Percentiles rank a stretch among this genome's conserved stretches.
phyloP scores from a whole-genome alignment of 2,329 filamentous ascomycete species.

The Pestalotiopsis sp. region DNA sequence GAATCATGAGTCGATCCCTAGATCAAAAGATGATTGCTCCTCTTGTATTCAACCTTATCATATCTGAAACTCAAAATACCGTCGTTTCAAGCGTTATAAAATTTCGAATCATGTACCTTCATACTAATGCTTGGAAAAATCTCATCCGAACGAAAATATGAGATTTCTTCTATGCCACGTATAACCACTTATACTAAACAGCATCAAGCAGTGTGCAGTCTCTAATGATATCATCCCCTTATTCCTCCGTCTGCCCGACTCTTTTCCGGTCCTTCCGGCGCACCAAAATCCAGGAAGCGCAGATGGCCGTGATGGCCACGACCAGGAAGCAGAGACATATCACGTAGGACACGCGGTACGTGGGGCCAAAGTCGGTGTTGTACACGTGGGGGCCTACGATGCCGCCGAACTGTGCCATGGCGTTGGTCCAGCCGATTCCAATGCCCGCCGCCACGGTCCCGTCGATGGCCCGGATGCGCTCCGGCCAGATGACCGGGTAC shows the following conservation, averaged over 20 bases:
- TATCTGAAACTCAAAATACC: neutral
- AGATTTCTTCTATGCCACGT: too few species aligned
- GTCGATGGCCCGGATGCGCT: conserved; percentile 42
- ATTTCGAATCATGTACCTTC: too few species aligned
- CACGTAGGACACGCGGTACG: conserved; percentile 37
- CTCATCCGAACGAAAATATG: too few species aligned
- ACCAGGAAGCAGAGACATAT: conserved; percentile 32
- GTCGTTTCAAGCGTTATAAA: too few species aligned
- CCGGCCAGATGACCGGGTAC: conserved; percentile 46
- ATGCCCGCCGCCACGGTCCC: conserved; percentile 42
- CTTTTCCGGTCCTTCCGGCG: conserved; percentile 18
- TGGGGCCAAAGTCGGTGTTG: conserved; percentile 40
- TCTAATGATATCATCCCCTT: neutral
- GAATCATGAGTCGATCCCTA: neutral
- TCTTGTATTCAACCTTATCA: neutral
- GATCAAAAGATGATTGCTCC: neutral
- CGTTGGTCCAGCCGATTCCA: conserved; percentile 44
- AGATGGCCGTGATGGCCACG: conserved; percentile 23
- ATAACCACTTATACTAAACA: too few species aligned
- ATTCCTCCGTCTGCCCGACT: neutral
- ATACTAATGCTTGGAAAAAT: too few species aligned
- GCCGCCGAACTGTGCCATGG: conserved; percentile 43
- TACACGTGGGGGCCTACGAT: conserved; percentile 44
- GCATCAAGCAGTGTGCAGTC: too few species aligned
- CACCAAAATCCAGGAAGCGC: conserved; percentile 26